phyloP scores from a whole-genome alignment of 495 filamentous ascomycete species.

The Aspergillus conjunctus region DNA sequence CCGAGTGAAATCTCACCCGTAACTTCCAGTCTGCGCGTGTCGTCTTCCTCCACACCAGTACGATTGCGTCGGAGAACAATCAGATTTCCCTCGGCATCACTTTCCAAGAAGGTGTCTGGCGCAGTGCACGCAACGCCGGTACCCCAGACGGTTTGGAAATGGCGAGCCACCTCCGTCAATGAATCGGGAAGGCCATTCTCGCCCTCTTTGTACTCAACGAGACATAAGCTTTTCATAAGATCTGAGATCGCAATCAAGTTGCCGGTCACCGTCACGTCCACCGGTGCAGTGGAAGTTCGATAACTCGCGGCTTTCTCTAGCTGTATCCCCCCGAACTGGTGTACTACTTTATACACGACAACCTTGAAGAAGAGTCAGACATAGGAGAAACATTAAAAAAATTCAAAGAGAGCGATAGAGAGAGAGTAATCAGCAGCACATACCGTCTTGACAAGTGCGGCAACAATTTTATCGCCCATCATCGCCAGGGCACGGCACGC shows the following conservation, averaged over 20 bases:
- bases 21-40: conserved; percentile 68
- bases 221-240: conserved; percentile 87
- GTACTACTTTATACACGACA: conserved; percentile 60
- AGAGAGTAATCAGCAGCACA: conserved; percentile 28
- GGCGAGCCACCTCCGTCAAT: conserved; percentile 74
- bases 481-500: conserved; percentile 77
- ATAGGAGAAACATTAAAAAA: background rate
- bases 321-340: conserved; percentile 46
- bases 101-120: conserved; percentile 72
- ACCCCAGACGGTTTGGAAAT: conserved; percentile 78
- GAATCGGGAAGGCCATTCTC: conserved; percentile 44
- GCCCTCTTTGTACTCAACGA: conserved; percentile 66
- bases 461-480: conserved; percentile 76
- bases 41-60: conserved; percentile 71
- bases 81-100: conserved; percentile 86
- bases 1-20: conserved; percentile 82
- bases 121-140: conserved; percentile 77
- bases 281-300: conserved; percentile 79
- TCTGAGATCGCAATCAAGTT: conserved; percentile 82
- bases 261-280: conserved; percentile 72
- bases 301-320: conserved; percentile 72
- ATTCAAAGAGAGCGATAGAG: background rate
- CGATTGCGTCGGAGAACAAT: conserved; percentile 72
- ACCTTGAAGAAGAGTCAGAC: conserved; percentile 38
- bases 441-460: conserved; percentile 84